Evolutionary conservation across 176 grass and related monocot species (phyloP).

Genomic region (Alopecurus myosuroides): DNA sequence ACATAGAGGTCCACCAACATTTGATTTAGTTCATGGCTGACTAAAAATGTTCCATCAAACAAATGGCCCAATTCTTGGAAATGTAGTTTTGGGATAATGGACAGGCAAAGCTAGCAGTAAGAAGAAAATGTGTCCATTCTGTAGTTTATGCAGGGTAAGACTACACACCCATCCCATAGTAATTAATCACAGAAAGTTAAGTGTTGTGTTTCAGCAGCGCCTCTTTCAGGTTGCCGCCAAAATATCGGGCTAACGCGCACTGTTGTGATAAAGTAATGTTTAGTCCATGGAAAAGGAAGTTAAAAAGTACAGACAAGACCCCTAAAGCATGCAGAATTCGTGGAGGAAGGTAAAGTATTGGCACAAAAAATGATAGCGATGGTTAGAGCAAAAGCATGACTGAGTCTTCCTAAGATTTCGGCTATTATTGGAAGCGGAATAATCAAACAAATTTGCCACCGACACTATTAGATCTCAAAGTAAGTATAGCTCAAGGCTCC

Average conservation of each 20-base stretch:
- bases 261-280: constrained; percentile 6
- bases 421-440: neutral
- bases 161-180: neutral
- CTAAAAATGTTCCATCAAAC: neutral
- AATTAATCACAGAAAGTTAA: constrained; percentile 9
- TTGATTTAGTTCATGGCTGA: neutral
- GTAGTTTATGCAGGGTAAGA: neutral
- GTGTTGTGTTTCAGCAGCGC: neutral
- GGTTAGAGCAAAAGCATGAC: neutral
- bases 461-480: constrained; percentile 31
- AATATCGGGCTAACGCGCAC: neutral
- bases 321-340: constrained; percentile 39
- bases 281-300: neutral
- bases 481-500: constrained; percentile 23
- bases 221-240: neutral
- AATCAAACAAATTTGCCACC: constrained; percentile 30
- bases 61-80: neutral
- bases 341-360: constrained; percentile 10
- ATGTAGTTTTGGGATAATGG: neutral
- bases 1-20: neutral
- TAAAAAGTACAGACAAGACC: constrained; percentile 17
- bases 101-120: neutral
- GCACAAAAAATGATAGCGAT: constrained; percentile 4
- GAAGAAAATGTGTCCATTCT: neutral
- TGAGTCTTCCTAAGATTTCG: constrained; percentile 12